Conservation (phyloP, 1,284 basidiomycete species). For the Vanrija pseudolonga region DNA sequence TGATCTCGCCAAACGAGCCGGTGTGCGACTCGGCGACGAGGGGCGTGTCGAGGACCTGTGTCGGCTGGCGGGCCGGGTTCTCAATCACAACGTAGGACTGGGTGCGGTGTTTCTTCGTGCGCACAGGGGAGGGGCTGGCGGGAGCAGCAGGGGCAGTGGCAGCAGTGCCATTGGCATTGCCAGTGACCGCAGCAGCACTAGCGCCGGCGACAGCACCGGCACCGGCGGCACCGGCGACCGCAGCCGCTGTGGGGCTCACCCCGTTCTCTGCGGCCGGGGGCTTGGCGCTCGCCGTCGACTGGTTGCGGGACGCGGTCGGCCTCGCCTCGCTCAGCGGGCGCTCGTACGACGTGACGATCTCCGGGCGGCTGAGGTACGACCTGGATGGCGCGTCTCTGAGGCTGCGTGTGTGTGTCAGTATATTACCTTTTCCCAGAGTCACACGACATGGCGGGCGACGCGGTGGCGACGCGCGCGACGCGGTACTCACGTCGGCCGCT, state of each 20-base stretch:
- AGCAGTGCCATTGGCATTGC: background rate
- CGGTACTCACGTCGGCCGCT: constrained; percentile 3
- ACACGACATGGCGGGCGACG: background rate
- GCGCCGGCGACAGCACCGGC: background rate
- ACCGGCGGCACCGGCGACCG: background rate
- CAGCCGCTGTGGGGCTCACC: background rate
- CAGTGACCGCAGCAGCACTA: background rate
- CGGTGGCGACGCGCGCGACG: background rate
- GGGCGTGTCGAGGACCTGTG: too few relatives aligned
- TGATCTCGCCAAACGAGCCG: too few relatives aligned
- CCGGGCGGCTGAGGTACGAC: constrained; percentile 36
- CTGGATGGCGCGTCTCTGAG: constrained; percentile 31
- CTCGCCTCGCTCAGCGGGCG: background rate
- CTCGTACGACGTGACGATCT: constrained; percentile 8
- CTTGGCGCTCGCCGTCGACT: too few relatives aligned
- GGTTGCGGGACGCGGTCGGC: background rate
- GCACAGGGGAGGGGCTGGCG: too few relatives aligned
- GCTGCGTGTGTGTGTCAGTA: background rate
- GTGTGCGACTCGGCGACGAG: too few relatives aligned
- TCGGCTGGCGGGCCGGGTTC: too few relatives aligned
- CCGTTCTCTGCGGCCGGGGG: background rate
- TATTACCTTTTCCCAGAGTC: background rate
- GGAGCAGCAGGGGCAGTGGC: too few relatives aligned
- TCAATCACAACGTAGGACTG: too few relatives aligned
- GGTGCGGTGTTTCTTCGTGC: too few relatives aligned